A percentile compares a stretch with the other conserved stretches of the same genome.
Conservation (phyloP, 768 basidiomycete species). For the Rhodotorula graminis region DNA sequence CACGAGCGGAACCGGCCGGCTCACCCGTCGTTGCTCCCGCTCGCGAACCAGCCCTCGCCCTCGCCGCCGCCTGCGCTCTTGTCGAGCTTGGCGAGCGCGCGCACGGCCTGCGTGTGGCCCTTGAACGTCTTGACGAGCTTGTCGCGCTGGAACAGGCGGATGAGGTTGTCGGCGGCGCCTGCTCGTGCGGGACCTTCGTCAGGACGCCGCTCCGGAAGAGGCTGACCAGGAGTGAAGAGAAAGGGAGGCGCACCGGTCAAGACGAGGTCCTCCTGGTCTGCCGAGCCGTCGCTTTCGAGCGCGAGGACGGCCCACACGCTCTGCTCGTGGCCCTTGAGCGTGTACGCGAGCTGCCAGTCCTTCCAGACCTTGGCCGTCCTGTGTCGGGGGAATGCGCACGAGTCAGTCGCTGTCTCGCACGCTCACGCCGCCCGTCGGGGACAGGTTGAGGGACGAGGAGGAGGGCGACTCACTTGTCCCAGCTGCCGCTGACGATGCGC, state of each 20-base stretch:
- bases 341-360: constrained; percentile 68
- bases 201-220: not conserved
- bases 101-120: constrained; percentile 84
- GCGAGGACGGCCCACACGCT: constrained; percentile 91
- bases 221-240: not conserved
- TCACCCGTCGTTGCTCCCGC: constrained; percentile 89
- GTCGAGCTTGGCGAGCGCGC: constrained; percentile 66
- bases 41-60: constrained; percentile 66
- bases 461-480: constrained; percentile 69
- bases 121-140: constrained; percentile 64
- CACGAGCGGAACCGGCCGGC: constrained; percentile 16
- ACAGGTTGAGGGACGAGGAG: not conserved
- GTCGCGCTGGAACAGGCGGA: constrained; percentile 78
- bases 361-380: constrained; percentile 80
- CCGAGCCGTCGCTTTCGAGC: constrained; percentile 49
- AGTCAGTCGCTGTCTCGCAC: not conserved
- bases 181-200: not conserved
- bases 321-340: constrained; percentile 78
- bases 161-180: constrained; percentile 93
- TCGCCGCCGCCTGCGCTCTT: constrained; percentile 57
- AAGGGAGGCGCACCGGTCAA: constrained; percentile 63
- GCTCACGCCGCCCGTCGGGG: not conserved
- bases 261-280: constrained; percentile 59
- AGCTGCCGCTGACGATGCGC: constrained; percentile 84
- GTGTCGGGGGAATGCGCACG: not conserved